Conservation (phyloP, 768 basidiomycete species). For the Boletus coccyginus region DNA sequence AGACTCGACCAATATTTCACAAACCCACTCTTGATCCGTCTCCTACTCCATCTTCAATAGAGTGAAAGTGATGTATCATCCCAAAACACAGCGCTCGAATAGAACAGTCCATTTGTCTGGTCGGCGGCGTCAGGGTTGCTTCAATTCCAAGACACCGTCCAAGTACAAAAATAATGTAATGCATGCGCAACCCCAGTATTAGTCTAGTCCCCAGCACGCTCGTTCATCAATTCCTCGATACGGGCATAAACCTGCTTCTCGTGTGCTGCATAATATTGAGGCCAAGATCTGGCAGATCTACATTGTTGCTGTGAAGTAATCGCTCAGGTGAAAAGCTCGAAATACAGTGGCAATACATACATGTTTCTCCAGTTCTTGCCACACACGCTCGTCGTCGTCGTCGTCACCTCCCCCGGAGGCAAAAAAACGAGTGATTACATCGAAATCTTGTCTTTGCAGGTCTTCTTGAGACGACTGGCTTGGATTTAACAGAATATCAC, state of each 20-base stretch:
- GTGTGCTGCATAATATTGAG: slow-evolving; percentile 48
- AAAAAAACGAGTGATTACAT: slow-evolving; percentile 53
- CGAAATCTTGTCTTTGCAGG: slow-evolving; percentile 42
- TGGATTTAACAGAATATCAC: not conserved
- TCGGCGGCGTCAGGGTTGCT: not conserved
- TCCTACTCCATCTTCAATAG: slow-evolving; percentile 14
- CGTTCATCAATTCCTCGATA: slow-evolving; percentile 35
- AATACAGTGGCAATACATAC: slow-evolving; percentile 31
- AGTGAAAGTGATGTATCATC: slow-evolving; percentile 16
- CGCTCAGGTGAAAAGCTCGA: not conserved
- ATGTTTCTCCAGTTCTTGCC: slow-evolving; percentile 46
- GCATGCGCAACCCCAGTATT: not conserved
- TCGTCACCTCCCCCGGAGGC: slow-evolving; percentile 49
- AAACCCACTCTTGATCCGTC: slow-evolving; percentile 20
- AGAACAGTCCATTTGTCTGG: slow-evolving; percentile 9
- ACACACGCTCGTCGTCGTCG: slow-evolving; percentile 47
- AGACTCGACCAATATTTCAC: slow-evolving; percentile 49
- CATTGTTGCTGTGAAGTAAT: slow-evolving; percentile 35
- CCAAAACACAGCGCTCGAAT: slow-evolving; percentile 10
- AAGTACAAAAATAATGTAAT: slow-evolving; percentile 3
- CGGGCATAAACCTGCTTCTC: slow-evolving; percentile 40
- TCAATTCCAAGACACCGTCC: not conserved
- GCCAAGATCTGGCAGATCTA: slow-evolving; percentile 45
- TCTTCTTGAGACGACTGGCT: slow-evolving; percentile 7
- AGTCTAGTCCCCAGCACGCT: slow-evolving; percentile 10